These are phyloP conservation scores for Blumeriella jaapii DNA, from an alignment of 2,329 filamentous ascomycete genomes.

Conservation along the genomic window DNA sequence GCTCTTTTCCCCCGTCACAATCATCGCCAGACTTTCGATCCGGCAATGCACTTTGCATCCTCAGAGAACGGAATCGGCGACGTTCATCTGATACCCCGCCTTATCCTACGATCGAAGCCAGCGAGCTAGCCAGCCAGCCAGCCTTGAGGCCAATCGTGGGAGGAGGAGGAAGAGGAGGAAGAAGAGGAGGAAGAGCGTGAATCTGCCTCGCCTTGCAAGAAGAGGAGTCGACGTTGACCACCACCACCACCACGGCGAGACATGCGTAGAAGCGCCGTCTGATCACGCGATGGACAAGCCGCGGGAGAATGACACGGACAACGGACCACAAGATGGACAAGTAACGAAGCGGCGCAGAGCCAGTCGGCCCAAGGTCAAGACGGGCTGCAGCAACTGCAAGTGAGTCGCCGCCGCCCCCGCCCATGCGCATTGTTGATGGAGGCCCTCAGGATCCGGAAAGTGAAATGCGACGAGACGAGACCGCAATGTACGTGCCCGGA, in stretches of 20 bases:
- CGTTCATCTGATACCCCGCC: not conserved
- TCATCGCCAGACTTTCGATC: not conserved
- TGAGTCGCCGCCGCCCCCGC: conserved; percentile 29
- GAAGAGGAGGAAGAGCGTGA: too few species aligned
- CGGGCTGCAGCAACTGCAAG: conserved; percentile 58
- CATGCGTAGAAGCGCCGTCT: conserved; percentile 1
- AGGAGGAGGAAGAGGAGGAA: too few species aligned
- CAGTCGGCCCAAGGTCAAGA: conserved; percentile 45
- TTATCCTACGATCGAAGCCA: not conserved
- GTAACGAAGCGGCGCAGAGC: conserved; percentile 16
- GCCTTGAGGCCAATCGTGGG: not conserved
- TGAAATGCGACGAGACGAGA: conserved; percentile 55
- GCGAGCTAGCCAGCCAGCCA: not conserved
- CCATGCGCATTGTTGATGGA: conserved; percentile 14
- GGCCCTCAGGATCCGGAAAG: conserved; percentile 41
- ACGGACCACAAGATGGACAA: conserved; percentile 3
- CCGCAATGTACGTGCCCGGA: conserved; percentile 37
- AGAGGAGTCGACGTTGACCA: too few species aligned
- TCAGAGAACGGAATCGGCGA: not conserved
- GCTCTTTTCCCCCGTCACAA: not conserved
- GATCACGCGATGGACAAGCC: conserved; percentile 2
- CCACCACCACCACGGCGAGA: not conserved
- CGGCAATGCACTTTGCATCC: not conserved
- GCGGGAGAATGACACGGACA: not conserved
- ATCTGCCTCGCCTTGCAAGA: too few species aligned